Evolutionary conservation across 2,329 filamentous ascomycete genomes (phyloP).

Genomic region (Monosporascus sp.): DNA sequence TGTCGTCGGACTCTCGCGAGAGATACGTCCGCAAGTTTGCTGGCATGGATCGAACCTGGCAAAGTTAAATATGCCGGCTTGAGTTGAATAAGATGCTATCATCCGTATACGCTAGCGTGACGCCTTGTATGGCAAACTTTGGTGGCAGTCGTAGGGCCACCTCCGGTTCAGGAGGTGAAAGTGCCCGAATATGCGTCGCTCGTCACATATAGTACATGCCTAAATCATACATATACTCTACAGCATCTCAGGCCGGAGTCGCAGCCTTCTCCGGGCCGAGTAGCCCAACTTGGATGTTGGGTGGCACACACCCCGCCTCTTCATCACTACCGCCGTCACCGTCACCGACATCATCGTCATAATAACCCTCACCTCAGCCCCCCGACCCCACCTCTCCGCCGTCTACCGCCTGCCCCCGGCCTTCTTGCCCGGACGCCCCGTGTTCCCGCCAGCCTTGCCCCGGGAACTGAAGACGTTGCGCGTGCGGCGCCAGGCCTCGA

Average conservation of each 20-base stretch:
- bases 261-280: background rate
- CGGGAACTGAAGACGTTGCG: slow-evolving; percentile 34
- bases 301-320: background rate
- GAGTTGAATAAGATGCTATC: too few relatives aligned
- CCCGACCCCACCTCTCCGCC: background rate
- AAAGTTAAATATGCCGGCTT: too few relatives aligned
- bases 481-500: slow-evolving; percentile 51
- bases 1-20: too few relatives aligned
- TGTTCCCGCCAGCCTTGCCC: slow-evolving; percentile 12
- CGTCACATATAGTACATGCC: background rate
- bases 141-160: too few relatives aligned
- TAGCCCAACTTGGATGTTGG: background rate
- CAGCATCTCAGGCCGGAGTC: background rate
- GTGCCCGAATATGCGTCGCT: background rate
- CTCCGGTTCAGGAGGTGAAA: too few relatives aligned
- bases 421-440: background rate
- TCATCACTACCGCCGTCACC: too few relatives aligned
- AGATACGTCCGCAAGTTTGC: too few relatives aligned
- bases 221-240: background rate
- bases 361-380: background rate
- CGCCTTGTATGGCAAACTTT: background rate
- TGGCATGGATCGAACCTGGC: too few relatives aligned
- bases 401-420: slow-evolving; percentile 4
- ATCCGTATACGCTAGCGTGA: too few relatives aligned
- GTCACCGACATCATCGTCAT: background rate